Base-by-base conservation (phyloP, 73 alveolate genomes). In the Blepharisma japonicum region DNA sequence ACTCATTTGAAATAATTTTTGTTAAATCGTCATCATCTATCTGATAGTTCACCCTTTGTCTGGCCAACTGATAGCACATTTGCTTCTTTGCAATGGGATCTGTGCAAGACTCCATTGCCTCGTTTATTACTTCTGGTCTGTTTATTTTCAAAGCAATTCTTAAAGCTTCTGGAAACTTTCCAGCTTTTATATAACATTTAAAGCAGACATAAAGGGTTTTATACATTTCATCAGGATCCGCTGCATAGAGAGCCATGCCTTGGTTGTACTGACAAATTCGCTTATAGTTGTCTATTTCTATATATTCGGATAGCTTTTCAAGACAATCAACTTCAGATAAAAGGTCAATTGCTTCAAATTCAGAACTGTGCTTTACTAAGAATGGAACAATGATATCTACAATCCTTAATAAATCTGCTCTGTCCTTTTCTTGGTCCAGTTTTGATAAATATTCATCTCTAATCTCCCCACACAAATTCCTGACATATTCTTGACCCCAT, bases 401-500 rank as follows among this genome's bases (percentile, higher is more conserved):
- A 48, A 96, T 79, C 27, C 72, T 87, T 46, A 82, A 45, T 47
- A 94, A 82, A 56, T 94, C 98, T 71, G 79, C 91, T 6, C 88
- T 67, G 42, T 88, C 89, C 42, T 32, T 32, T 42, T 88, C 89
- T 5, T 81, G 83, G n/a, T 83, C 87, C 42, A 32, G 0, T 32
- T 3, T 32, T 74, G 91, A 89, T 46, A 91, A 55, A 79, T 92
- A 94, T 68, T 89, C 97, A 55, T 87, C 53, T 45, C 96, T 95
- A 53, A 96, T 91, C 77, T 95, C 98, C 4, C 97, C 94, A 18
- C 98, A 86, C 39, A 95, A 77, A 54, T 91, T 84, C 67, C 97
- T 80, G 51, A 95, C 85, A 79, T 94, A 95, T 86, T 95, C 99
- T 71, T 93, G 95, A 21, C 99, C 99, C 99, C 99, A 95, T 46